Conservation (phyloP, 768 basidiomycete species). For the Trametes cubensis region DNA sequence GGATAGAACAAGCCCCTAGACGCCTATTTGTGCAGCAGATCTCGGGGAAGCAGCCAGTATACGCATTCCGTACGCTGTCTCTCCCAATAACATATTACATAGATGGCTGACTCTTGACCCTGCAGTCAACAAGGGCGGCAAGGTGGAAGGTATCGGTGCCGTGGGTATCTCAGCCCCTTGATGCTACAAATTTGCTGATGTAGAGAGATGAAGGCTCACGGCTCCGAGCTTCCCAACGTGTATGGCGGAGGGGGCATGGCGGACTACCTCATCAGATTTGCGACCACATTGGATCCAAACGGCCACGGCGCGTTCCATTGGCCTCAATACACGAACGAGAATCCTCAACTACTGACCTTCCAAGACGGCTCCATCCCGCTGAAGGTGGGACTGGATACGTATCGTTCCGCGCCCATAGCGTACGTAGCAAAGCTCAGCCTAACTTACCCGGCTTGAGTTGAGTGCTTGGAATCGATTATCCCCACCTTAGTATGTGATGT, state of each 20-base stretch:
- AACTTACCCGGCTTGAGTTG: conserved; percentile 4
- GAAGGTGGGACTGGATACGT: conserved; percentile 27
- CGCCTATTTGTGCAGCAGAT: conserved; percentile 15
- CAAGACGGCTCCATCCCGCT: conserved; percentile 25
- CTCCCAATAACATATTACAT: too few relatives aligned
- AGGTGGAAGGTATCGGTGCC: conserved; percentile 9
- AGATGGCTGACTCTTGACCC: not conserved
- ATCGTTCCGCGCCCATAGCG: conserved; percentile 24
- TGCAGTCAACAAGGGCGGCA: conserved; percentile 5
- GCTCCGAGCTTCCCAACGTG: conserved; percentile 16
- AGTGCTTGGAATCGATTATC: too few relatives aligned
- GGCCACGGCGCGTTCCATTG: conserved; percentile 25
- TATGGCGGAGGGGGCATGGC: conserved; percentile 22
- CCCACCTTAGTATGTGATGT: too few relatives aligned
- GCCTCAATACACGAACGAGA: conserved; percentile 26
- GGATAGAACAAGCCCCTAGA: conserved; percentile 27
- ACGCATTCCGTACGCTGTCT: conserved; percentile 1
- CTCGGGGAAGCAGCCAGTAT: conserved; percentile 10
- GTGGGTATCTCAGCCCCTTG: not conserved
- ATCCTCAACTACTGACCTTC: conserved; percentile 28
- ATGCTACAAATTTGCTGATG: not conserved
- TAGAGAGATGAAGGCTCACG: conserved; percentile 14
- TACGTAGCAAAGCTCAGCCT: conserved; percentile 12
- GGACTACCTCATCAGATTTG: conserved; percentile 34
- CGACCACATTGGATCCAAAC: conserved; percentile 30